phyloP scores from a whole-genome alignment of 345 rosid species.

The Rhodamnia rubescens region DNA sequence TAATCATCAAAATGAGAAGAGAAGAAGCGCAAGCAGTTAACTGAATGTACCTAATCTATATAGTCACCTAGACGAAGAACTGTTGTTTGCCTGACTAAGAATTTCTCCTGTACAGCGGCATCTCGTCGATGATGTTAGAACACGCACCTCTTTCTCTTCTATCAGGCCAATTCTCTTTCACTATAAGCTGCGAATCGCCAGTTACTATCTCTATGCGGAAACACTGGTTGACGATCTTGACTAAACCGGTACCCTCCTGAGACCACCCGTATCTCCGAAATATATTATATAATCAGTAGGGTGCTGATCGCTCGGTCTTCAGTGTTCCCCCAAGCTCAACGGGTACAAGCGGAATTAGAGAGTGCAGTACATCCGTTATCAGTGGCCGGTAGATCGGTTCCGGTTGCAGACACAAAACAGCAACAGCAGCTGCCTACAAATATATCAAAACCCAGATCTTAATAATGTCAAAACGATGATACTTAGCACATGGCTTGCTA shows the following conservation, averaged over 20 bases:
- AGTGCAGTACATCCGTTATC: slow-evolving; percentile 80
- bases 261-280: neutral
- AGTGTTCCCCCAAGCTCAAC: slow-evolving; percentile 84
- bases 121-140: neutral
- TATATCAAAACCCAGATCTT: neutral
- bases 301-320: slow-evolving; percentile 17
- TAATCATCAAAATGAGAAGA: neutral
- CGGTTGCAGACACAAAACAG: slow-evolving; percentile 86
- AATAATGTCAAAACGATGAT: neutral
- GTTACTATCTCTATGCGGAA: neutral
- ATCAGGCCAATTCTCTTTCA: neutral
- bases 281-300: neutral
- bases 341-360: slow-evolving; percentile 78
- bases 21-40: neutral
- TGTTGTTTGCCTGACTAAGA: neutral
- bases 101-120: neutral
- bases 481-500: neutral
- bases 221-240: neutral
- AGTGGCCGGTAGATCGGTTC: slow-evolving; percentile 90
- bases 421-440: slow-evolving; percentile 87
- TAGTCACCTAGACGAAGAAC: neutral
- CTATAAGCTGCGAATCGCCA: neutral
- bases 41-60: neutral
- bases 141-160: neutral
- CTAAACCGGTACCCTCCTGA: neutral